Evolutionary conservation across 306 rosid species (phyloP), one percentile per base, ranked within the genome.

Genomic region (Canavalia gladiata): DNA sequence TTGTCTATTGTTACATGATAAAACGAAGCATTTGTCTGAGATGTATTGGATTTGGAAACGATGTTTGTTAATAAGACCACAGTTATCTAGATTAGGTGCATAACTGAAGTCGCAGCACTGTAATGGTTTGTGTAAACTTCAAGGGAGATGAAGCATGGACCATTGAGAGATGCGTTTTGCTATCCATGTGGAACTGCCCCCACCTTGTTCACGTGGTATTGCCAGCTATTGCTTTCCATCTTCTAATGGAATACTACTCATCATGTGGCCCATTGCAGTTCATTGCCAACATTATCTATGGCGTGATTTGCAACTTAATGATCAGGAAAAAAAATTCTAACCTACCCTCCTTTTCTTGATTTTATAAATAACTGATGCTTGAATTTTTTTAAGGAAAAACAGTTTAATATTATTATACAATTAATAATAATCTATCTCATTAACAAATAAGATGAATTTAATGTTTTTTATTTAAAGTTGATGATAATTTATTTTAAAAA

Each of bases 211-310:
- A 47, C 82, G 39, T 65, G 66, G 29, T 73, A 10, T 8, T 81
- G 85, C 83, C 85, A 81, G 80, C 85, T 81, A 29, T 70, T 80
- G 75, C 58, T 75, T 47, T 85, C 51, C 3, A 70, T 54, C 18
- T 52, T 64, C 43, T 25, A 63, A 52, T 70, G 45, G 79, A 42
- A 62, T 68, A 35, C 58, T 7, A 66, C 81, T 34, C 42, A 72
- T 80, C 70, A 75, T 8, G 33, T 80, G 87, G 79, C 75, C 87
- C 79, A 37, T 68, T 79, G 45, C 77, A 55, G 35, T 35, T 39
- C 1, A 4, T 34, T 55, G 6, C 31, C 73, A 47, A 7, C 72
- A 67, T 67, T 45, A 55, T 75, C 58, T 13, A 9, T 39, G 9
- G 1, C 33, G 45, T n/a, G 7, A 43, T 74, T 47, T 47, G 66